Evolutionary conservation across 768 basidiomycete species (phyloP).

Genomic region (Rhodotorula graminis): DNA sequence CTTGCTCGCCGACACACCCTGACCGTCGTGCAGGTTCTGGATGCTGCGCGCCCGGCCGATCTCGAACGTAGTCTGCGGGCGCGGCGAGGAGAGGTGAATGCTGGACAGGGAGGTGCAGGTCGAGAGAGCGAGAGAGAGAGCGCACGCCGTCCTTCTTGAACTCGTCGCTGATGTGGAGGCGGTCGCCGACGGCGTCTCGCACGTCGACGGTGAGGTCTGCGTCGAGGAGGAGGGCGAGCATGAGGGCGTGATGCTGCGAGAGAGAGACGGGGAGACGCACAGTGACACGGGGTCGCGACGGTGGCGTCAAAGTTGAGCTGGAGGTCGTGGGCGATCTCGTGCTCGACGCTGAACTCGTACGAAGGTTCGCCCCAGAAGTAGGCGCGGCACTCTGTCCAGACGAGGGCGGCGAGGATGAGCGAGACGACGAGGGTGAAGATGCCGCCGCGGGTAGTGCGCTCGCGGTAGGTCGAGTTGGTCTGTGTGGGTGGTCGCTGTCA

Average conservation of each 20-base stretch:
- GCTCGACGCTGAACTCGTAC: slow-evolving; percentile 81
- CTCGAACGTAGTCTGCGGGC: slow-evolving; percentile 65
- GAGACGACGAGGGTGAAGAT: slow-evolving; percentile 69
- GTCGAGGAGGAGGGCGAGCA: no score
- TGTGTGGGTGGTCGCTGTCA: slow-evolving; percentile 53
- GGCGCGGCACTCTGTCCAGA: slow-evolving; percentile 83
- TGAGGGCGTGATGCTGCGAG: slow-evolving; percentile 1
- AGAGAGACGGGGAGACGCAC: slow-evolving; percentile 54
- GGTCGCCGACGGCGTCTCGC: slow-evolving; percentile 87
- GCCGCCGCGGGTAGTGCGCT: slow-evolving; percentile 71
- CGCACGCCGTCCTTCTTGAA: slow-evolving; percentile 79
- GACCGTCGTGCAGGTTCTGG: slow-evolving; percentile 46
- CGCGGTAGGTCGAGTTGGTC: slow-evolving; percentile 72
- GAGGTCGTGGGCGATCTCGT: slow-evolving; percentile 58
- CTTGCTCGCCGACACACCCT: slow-evolving; percentile 15
- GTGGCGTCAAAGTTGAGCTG: slow-evolving; percentile 87
- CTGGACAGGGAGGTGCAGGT: background rate
- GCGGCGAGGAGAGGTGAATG: background rate
- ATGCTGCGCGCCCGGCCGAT: slow-evolving; percentile 71
- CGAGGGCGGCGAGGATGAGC: slow-evolving; percentile 63
- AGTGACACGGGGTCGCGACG: slow-evolving; percentile 86
- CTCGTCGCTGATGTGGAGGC: slow-evolving; percentile 72
- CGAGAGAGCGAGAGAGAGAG: background rate
- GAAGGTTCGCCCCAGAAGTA: slow-evolving; percentile 92
- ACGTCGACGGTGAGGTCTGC: slow-evolving; percentile 80